Conservation (phyloP, 129 eudicot species). For the Chrysanthemum seticuspe region DNA sequence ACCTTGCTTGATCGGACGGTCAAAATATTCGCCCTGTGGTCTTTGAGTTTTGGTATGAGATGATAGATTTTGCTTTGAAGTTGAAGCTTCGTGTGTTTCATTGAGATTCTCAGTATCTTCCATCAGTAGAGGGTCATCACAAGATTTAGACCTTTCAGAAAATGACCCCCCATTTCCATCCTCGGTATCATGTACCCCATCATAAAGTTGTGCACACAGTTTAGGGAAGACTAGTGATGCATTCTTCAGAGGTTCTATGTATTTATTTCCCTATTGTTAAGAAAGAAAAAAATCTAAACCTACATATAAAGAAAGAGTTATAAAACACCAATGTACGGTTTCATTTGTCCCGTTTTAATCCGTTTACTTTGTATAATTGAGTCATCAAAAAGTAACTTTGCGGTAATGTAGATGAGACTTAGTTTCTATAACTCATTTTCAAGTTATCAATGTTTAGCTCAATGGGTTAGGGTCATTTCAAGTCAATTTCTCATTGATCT, state of each 20-base stretch:
- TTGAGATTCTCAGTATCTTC: slow-evolving; percentile 1
- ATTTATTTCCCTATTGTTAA: slow-evolving; percentile 9
- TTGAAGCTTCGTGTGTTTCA: slow-evolving; percentile 22
- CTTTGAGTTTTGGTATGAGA: slow-evolving; percentile 12
- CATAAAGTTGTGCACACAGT: slow-evolving; percentile 35
- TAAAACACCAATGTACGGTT: too few relatives aligned
- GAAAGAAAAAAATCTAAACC: not conserved
- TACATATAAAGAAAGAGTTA: not conserved
- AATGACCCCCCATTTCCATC: slow-evolving; percentile 13
- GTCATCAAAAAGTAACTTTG: too few relatives aligned
- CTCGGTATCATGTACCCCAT: not conserved
- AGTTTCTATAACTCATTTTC: too few relatives aligned
- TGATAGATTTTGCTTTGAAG: slow-evolving; percentile 9
- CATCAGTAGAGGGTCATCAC: not conserved
- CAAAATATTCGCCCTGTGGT: slow-evolving; percentile 16
- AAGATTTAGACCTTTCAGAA: slow-evolving; percentile 11
- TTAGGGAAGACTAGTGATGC: slow-evolving; percentile 25
- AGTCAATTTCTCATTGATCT: too few relatives aligned
- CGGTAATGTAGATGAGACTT: too few relatives aligned
- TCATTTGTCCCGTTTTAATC: too few relatives aligned
- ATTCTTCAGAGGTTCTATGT: slow-evolving; percentile 27
- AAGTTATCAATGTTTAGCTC: too few relatives aligned
- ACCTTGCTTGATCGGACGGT: too few relatives aligned
- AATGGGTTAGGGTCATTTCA: too few relatives aligned
- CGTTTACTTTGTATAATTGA: too few relatives aligned